phyloP scores from a whole-genome alignment of 495 filamentous ascomycete genomes.

The Penicillium fimorum region DNA sequence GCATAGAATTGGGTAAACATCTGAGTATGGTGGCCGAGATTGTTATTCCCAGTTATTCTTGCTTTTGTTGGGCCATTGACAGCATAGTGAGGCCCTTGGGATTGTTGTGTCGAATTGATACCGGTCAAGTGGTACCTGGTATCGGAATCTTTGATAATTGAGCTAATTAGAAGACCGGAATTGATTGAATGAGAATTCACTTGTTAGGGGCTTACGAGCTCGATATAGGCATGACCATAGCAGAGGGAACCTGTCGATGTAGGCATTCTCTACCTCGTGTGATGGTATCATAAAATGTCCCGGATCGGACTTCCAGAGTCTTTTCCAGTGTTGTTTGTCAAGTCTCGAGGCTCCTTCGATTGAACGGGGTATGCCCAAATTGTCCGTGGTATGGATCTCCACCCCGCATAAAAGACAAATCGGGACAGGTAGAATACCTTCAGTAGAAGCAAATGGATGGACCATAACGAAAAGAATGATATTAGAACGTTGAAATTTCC shows the following conservation, averaged over 20 bases:
- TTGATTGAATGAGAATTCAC: background rate
- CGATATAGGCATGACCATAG: constrained; percentile 8
- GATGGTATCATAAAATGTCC: constrained; percentile 7
- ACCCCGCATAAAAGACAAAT: no score
- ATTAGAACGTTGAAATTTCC: no score
- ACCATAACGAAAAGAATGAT: no score
- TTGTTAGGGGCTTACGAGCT: constrained; percentile 1
- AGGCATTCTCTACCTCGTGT: constrained; percentile 3
- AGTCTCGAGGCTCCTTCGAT: no score
- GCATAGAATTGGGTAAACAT: no score
- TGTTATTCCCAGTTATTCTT: constrained; percentile 1
- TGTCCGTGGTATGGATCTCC: no score
- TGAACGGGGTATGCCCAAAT: no score
- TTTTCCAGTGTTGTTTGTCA: background rate
- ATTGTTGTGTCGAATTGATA: background rate
- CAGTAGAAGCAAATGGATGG: no score
- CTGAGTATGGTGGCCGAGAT: background rate
- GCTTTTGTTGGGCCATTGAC: constrained; percentile 5
- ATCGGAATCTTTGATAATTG: constrained; percentile 6
- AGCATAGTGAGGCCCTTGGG: background rate
- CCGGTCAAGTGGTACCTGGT: constrained; percentile 8
- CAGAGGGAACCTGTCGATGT: background rate
- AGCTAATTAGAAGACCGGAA: background rate
- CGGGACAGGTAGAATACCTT: no score
- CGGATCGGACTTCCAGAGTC: background rate